These are phyloP conservation scores for Endogone sp. DNA, from an alignment of 192 early-diverging fungal genomes.

Conservation along the genomic window DNA sequence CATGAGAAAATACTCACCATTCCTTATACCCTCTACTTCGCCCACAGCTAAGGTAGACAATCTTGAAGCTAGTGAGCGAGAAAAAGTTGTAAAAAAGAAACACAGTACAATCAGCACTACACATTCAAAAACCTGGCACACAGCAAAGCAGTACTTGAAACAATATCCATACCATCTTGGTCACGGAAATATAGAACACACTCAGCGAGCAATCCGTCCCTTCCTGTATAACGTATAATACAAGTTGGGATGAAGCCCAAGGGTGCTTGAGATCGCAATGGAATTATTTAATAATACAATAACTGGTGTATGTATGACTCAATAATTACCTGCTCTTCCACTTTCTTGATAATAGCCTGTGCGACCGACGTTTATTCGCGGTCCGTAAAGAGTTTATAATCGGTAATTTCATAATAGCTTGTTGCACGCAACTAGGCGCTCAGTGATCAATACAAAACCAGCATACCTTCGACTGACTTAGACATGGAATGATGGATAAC, in stretches of 20 bases:
- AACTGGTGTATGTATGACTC: too few species aligned
- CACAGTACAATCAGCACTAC: too few species aligned
- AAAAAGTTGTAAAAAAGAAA: background rate
- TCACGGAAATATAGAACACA: constrained; percentile 66
- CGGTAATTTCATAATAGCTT: too few species aligned
- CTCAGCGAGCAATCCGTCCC: constrained; percentile 64
- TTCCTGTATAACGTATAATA: too few species aligned
- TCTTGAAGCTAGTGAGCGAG: constrained; percentile 28
- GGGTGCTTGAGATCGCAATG: too few species aligned
- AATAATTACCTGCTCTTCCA: constrained; percentile 62
- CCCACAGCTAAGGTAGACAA: constrained; percentile 57
- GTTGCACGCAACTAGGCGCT: too few species aligned
- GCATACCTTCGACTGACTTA: constrained; percentile 56
- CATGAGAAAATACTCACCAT: constrained; percentile 42
- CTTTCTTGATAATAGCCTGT: constrained; percentile 73
- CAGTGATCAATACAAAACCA: background rate
- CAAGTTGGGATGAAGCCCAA: too few species aligned
- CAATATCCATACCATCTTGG: constrained; percentile 50
- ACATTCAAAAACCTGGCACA: too few species aligned
- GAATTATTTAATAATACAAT: too few species aligned
- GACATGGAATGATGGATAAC: constrained; percentile 71
- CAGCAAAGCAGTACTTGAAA: too few species aligned
- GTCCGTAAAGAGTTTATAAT: background rate
- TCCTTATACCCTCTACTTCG: constrained; percentile 51
- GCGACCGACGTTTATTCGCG: too few species aligned